phyloP scores from a whole-genome alignment of 805 yeast genomes.

The Schwanniomyces polymorphus region DNA sequence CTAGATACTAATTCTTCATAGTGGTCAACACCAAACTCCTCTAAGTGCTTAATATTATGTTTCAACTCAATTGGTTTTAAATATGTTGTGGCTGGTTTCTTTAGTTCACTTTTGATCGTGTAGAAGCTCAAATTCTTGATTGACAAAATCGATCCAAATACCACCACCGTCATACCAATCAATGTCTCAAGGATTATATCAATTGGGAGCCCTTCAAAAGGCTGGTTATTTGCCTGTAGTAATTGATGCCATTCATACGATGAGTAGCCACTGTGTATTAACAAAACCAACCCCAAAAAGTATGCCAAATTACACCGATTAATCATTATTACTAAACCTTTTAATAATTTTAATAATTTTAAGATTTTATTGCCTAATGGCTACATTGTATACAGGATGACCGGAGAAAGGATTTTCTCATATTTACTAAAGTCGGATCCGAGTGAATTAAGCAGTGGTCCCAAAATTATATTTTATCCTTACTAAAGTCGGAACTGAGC shows the following conservation, averaged over 20 bases:
- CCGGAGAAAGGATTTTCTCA: neutral
- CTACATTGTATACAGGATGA: neutral
- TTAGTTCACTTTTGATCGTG: slow-evolving; percentile 24
- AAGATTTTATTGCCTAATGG: neutral
- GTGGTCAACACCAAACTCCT: slow-evolving; percentile 47
- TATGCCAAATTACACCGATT: slow-evolving; percentile 5
- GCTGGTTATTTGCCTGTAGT: slow-evolving; percentile 15
- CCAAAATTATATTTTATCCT: no score
- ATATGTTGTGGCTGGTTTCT: slow-evolving; percentile 26
- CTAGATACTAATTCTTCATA: slow-evolving; percentile 51
- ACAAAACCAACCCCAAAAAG: slow-evolving; percentile 15
- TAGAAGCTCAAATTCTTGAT: slow-evolving; percentile 20
- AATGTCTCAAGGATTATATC: slow-evolving; percentile 54
- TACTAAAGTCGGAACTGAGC: no score
- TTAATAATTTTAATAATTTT: neutral
- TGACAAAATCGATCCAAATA: slow-evolving; percentile 38
- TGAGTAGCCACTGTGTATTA: slow-evolving; percentile 54
- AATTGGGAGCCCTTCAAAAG: slow-evolving; percentile 29
- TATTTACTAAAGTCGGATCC: neutral
- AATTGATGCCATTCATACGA: slow-evolving; percentile 52
- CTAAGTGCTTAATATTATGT: slow-evolving; percentile 48
- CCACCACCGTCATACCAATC: slow-evolving; percentile 44
- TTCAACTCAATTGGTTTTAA: slow-evolving; percentile 48
- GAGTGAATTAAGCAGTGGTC: no score
- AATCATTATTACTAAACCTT: slow-evolving; percentile 1